Evolutionary conservation across 2,329 filamentous ascomycete species (phyloP).

Genomic region (Botryotinia calthae): DNA sequence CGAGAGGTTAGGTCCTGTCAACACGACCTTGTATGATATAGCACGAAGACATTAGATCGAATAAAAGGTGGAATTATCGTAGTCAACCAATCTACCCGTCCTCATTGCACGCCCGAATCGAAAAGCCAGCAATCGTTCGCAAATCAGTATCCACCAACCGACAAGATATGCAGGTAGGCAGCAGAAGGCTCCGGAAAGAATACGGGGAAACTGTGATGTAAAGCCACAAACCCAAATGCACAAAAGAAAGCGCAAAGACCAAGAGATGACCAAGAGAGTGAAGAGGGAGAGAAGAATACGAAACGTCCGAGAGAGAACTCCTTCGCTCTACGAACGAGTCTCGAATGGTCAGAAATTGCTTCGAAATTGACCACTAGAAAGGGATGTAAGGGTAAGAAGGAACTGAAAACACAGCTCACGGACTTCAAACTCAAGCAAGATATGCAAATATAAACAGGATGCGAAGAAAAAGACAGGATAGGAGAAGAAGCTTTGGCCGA

Average conservation of each 20-base stretch:
- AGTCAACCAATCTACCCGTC: not conserved
- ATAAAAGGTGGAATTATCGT: slow-evolving; percentile 24
- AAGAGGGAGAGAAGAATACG: slow-evolving; percentile 28
- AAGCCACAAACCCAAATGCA: slow-evolving; percentile 19
- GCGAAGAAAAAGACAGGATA: slow-evolving; percentile 12
- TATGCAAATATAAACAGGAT: slow-evolving; percentile 15
- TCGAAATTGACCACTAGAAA: slow-evolving; percentile 18
- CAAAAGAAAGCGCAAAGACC: slow-evolving; percentile 21
- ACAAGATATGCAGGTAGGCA: slow-evolving; percentile 15
- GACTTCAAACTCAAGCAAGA: slow-evolving; percentile 7
- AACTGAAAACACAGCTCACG: slow-evolving; percentile 15
- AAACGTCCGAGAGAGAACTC: slow-evolving; percentile 29
- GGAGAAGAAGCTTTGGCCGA: slow-evolving; percentile 15
- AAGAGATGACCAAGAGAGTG: slow-evolving; percentile 31
- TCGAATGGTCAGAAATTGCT: slow-evolving; percentile 10
- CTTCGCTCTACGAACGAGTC: slow-evolving; percentile 18
- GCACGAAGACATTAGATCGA: slow-evolving; percentile 32
- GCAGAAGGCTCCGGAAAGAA: slow-evolving; percentile 20
- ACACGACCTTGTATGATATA: slow-evolving; percentile 30
- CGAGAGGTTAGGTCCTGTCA: slow-evolving; percentile 27
- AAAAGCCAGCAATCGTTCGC: slow-evolving; percentile 25
- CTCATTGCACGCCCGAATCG: slow-evolving; percentile 21
- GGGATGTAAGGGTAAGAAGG: slow-evolving; percentile 11
- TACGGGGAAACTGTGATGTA: slow-evolving; percentile 20
- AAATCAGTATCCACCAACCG: slow-evolving; percentile 13